Conservation (phyloP, 139 green algal genomes). For the Monoraphidium neglectum region DNA sequence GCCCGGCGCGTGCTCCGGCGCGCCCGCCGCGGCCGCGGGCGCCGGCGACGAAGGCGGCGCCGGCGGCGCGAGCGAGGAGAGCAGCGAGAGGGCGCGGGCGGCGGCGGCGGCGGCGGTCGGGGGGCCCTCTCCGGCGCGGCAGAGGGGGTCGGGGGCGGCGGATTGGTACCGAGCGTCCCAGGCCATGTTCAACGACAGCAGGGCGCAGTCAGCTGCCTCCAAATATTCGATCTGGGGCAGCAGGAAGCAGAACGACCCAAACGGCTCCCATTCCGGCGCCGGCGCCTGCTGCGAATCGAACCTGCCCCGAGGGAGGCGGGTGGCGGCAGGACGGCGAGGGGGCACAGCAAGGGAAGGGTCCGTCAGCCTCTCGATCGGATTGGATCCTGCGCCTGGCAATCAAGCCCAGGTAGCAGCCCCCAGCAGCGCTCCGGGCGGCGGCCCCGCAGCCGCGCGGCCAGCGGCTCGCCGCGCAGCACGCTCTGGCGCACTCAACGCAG, state of each 20-base stretch:
- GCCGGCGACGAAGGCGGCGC: constrained; percentile 31
- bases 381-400: too few species aligned
- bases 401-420: too few species aligned
- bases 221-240: constrained; percentile 78
- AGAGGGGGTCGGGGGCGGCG: constrained; percentile 19
- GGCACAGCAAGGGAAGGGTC: too few species aligned
- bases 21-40: constrained; percentile 1
- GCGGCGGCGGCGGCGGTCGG: constrained; percentile 12
- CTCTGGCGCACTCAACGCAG: too few species aligned
- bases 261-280: constrained; percentile 62
- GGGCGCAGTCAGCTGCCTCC: constrained; percentile 45
- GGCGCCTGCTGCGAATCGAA: constrained; percentile 39
- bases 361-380: too few species aligned
- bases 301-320: constrained; percentile 16
- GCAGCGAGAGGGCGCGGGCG: not conserved
- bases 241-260: constrained; percentile 82
- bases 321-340: not conserved
- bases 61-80: constrained; percentile 21
- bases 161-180: constrained; percentile 65
- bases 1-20: constrained; percentile 45
- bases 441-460: too few species aligned
- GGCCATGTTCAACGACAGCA: constrained; percentile 73
- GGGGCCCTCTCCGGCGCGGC: constrained; percentile 33
- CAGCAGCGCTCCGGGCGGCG: too few species aligned
- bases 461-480: too few species aligned